phyloP scores from a whole-genome alignment of 2,329 filamentous ascomycete genomes.

The Talaromyces sp. region DNA sequence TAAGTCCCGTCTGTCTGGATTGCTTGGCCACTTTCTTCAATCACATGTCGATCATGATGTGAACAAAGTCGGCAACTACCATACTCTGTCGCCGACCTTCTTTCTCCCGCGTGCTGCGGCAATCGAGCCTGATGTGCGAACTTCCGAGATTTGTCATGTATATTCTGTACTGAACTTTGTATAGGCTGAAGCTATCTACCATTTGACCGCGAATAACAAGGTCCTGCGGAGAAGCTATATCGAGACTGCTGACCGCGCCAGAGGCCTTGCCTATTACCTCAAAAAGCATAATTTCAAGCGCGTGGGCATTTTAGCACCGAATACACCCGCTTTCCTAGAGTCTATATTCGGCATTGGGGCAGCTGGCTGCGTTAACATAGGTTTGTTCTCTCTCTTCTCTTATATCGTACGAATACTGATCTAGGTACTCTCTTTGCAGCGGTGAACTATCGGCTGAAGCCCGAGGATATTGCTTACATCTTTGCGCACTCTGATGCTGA shows the following conservation, averaged over 20 bases:
- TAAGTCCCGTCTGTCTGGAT: slow-evolving; percentile 28
- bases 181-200: slow-evolving; percentile 74
- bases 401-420: background rate
- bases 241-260: slow-evolving; percentile 78
- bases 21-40: slow-evolving; percentile 29
- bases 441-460: slow-evolving; percentile 72
- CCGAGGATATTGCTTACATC: slow-evolving; percentile 85
- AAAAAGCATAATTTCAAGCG: slow-evolving; percentile 68
- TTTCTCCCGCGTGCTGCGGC: slow-evolving; percentile 81
- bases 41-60: slow-evolving; percentile 9
- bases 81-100: slow-evolving; percentile 76
- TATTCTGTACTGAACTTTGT: background rate
- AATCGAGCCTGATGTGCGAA: slow-evolving; percentile 72
- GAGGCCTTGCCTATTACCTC: slow-evolving; percentile 85
- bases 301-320: slow-evolving; percentile 83
- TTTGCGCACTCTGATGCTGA: slow-evolving; percentile 86
- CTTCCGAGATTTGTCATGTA: too few relatives aligned
- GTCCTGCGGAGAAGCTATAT: slow-evolving; percentile 72
- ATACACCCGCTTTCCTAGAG: slow-evolving; percentile 93
- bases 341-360: slow-evolving; percentile 82
- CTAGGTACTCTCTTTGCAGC: slow-evolving; percentile 34
- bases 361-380: slow-evolving; percentile 73
- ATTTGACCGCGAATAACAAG: slow-evolving; percentile 74
- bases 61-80: slow-evolving; percentile 37
- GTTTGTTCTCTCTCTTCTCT: slow-evolving; percentile 31